A percentile compares a stretch with the other conserved stretches of the same genome.
Evolutionary conservation across 305 asterid genomes (phyloP).

Genomic region (Rubia occidens): DNA sequence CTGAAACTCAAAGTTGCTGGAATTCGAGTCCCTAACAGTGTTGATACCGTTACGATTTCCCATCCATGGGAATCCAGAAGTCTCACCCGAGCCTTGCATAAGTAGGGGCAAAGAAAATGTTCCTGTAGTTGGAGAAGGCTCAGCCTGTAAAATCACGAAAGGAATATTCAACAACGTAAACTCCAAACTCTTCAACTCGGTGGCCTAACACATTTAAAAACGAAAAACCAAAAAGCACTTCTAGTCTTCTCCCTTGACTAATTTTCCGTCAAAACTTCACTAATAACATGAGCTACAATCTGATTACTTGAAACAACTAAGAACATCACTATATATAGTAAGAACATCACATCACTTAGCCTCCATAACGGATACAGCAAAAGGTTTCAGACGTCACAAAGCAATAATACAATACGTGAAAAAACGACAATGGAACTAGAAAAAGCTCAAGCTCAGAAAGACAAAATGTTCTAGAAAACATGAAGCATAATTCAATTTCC

Average conservation of each 20-base stretch:
- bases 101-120: constrained; percentile 60
- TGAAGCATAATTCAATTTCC: constrained; percentile 17
- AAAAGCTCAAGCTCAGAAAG: constrained; percentile 14
- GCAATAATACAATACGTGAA: constrained; percentile 39
- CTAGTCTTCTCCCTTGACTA: background rate
- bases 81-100: constrained; percentile 57
- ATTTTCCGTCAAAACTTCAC: constrained; percentile 6
- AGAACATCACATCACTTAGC: constrained; percentile 24
- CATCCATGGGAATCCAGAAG: constrained; percentile 33
- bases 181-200: constrained; percentile 4
- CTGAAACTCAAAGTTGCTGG: constrained; percentile 68
- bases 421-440: constrained; percentile 34
- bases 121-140: constrained; percentile 98
- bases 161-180: constrained; percentile 6
- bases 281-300: constrained; percentile 11
- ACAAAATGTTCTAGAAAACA: constrained; percentile 11
- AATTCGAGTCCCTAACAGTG: constrained; percentile 27
- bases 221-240: background rate
- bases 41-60: constrained; percentile 32
- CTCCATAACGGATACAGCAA: constrained; percentile 22
- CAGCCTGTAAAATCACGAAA: constrained; percentile 57
- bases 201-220: background rate
- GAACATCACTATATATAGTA: constrained; percentile 16
- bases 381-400: constrained; percentile 27
- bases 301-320: constrained; percentile 21